Evolutionary conservation across 2,329 filamentous ascomycete genomes (phyloP).

Genomic region (Sarocladium strictum): DNA sequence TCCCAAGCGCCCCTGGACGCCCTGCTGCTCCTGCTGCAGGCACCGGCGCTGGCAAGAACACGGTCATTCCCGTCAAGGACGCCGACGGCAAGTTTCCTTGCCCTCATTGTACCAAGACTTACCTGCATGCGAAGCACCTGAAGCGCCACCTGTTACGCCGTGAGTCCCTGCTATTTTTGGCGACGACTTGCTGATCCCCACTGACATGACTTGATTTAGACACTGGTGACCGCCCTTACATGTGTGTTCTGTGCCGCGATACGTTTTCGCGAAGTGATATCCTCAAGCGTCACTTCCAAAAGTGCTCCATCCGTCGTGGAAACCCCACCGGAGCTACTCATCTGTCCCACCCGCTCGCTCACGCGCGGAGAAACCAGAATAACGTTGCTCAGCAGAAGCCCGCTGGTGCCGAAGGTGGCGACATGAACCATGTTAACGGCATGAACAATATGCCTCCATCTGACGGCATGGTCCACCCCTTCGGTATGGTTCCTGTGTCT

Average conservation of each 20-base stretch:
- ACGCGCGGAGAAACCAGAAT: conserved; percentile 70
- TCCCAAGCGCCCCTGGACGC: conserved; percentile 84
- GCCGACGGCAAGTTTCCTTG: conserved; percentile 97
- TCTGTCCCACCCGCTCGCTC: conserved; percentile 84
- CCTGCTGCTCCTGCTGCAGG: conserved; percentile 70
- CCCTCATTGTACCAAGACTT: conserved; percentile 96
- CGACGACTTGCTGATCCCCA: conserved; percentile 21
- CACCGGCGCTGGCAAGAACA: conserved; percentile 65
- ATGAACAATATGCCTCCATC: conserved; percentile 48
- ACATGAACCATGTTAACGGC: conserved; percentile 54
- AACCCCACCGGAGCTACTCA: conserved; percentile 95
- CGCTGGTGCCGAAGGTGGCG: conserved; percentile 46
- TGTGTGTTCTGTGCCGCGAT: conserved; percentile 95
- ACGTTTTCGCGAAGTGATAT: conserved; percentile 98
- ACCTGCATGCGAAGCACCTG: conserved; percentile 92
- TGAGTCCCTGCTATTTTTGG: conserved; percentile 49
- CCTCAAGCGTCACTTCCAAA: conserved; percentile 97
- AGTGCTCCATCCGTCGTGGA: conserved; percentile 92
- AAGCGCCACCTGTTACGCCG: conserved; percentile 94
- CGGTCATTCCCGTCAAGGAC: conserved; percentile 87
- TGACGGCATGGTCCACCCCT: conserved; percentile 52
- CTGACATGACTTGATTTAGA: conserved; percentile 48
- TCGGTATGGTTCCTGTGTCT: conserved; percentile 49
- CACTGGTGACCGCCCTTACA: conserved; percentile 95
- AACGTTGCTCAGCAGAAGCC: conserved; percentile 54